Conservation (phyloP, 23 red algal species). For the Rhodosorus marinus region DNA sequence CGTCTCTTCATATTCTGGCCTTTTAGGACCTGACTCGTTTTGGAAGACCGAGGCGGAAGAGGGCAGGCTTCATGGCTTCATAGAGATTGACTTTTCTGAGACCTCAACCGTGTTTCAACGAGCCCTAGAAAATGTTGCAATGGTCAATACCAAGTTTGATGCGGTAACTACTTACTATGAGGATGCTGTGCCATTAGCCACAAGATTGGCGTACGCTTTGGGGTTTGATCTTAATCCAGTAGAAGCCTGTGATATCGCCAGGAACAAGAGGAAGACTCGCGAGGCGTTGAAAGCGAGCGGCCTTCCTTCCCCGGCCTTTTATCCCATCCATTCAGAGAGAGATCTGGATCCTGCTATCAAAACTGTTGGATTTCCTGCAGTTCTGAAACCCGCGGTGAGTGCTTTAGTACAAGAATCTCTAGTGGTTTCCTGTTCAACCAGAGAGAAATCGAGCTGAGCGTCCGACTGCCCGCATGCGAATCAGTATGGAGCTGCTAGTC, state of each 20-base stretch:
- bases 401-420: no score
- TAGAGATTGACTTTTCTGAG: conserved; percentile 64
- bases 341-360: conserved; percentile 37
- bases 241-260: conserved; percentile 46
- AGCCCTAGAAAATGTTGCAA: conserved; percentile 17
- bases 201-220: conserved; percentile 55
- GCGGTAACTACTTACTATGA: conserved; percentile 92
- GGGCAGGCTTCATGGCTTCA: conserved; percentile 41
- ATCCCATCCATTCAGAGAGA: conserved; percentile 7
- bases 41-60: conserved; percentile 24
- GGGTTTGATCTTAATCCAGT: conserved; percentile 25
- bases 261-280: conserved; percentile 67
- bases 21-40: conserved; percentile 51
- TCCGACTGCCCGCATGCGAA: no score
- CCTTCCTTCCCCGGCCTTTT: conserved; percentile 45
- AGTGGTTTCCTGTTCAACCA: no score
- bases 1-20: no score
- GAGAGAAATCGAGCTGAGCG: no score
- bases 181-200: conserved; percentile 68
- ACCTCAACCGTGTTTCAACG: conserved; percentile 37
- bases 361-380: conserved; percentile 79
- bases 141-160: conserved; percentile 35
- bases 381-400: conserved; percentile 77
- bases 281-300: conserved; percentile 49
- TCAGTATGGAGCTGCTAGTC: conserved; percentile 63